Percentiles rank a stretch among this genome's conserved stretches.
Evolutionary conservation across 176 grass and related monocot species (phyloP).

Genomic region (Poa annua): DNA sequence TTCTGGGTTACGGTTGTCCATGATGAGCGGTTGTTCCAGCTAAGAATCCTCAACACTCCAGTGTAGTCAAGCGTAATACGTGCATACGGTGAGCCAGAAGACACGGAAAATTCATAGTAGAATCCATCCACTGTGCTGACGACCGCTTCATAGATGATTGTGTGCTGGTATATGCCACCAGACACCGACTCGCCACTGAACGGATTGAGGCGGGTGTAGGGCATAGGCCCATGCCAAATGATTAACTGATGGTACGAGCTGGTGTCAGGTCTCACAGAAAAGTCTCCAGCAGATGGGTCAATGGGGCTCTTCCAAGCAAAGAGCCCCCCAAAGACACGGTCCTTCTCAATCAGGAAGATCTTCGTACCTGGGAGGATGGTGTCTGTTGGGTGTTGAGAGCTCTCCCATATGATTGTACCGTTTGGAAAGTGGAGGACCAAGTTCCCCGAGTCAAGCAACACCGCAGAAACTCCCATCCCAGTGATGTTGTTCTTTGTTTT

Average conservation of each 20-base stretch:
- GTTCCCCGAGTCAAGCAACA: constrained; percentile 43
- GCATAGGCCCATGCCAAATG: constrained; percentile 30
- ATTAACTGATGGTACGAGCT: constrained; percentile 10
- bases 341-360: constrained; percentile 10
- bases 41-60: neutral
- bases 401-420: constrained; percentile 46
- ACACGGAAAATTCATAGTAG: neutral
- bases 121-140: neutral
- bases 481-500: neutral
- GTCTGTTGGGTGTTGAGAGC: constrained; percentile 49
- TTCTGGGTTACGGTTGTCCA: neutral
- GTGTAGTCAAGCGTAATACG: constrained; percentile 35
- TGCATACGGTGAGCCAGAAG: neutral
- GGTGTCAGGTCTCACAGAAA: constrained; percentile 31
- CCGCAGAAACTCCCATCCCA: neutral
- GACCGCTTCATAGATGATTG: constrained; percentile 1
- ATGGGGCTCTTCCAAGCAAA: constrained; percentile 39
- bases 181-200: neutral
- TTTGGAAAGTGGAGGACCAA: constrained; percentile 36
- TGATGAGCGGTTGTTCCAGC: constrained; percentile 7
- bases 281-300: constrained; percentile 50
- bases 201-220: constrained; percentile 15
- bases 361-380: constrained; percentile 42
- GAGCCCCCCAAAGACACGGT: neutral
- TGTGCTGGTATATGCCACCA: neutral